Evolutionary conservation across 2,329 filamentous ascomycete genomes (phyloP), one percentile per base, ranked within the genome.

Genomic region (Pestalotiopsis fici): DNA sequence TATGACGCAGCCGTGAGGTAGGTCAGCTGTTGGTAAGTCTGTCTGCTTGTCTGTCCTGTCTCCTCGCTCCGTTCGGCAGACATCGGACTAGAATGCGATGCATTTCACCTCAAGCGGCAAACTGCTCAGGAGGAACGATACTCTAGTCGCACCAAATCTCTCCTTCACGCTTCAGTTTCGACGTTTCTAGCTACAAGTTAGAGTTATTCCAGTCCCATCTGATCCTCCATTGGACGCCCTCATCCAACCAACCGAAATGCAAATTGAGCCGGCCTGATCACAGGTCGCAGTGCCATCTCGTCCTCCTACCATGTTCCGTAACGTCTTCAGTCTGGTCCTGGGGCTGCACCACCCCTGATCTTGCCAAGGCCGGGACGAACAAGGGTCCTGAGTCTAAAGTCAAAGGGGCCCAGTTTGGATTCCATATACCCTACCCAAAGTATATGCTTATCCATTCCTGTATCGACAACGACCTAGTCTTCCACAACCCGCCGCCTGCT

Each of bases 391-490:
- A 37, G 28, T 61, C 25, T 57, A 39, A 31, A 21, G 25, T 35
- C 18, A 12, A 66, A 54, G 31, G 31, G 64, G 66, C 67, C 70
- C 72, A 69, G 69, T 70, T 65, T 57, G 71, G 67, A 68, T 50
- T 50, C 43, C 15, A 50, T 64, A 67, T 68, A 35, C 31, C 31
- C 31, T 35, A 35, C 31, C 61, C 59, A 69, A 60, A 6, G 31
- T 7, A 25, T 37, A 5, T 28, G 35, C 59, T 47, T 64, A 72
- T 71, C 67, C 70, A 67, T 66, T 65, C 70, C 71, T 35, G 43
- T 31, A 56, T n/a, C 47, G 35, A 43, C 47, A 18, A 43, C 31
- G 31, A 35, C 31, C 31, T 35, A 35, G 27, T 25, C 28, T 60
- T 35, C 31, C 57, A 23, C 27, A 31, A 28, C 57, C 57, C n/a